Conservation (phyloP, 2,329 filamentous ascomycete species). For the Herpomyces periplanetae region DNA sequence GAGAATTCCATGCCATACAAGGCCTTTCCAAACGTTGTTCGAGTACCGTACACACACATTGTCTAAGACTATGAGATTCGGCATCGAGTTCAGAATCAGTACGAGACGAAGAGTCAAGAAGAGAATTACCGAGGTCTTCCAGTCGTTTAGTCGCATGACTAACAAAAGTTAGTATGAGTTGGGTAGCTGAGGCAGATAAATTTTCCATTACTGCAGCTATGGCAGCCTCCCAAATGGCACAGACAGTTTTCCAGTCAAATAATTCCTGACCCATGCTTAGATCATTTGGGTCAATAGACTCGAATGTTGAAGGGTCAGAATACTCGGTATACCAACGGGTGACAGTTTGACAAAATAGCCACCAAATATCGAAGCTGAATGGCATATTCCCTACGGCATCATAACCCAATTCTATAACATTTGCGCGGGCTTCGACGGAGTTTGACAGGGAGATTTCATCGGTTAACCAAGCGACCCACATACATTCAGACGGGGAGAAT, state of each 20-base stretch:
- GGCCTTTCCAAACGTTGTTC: constrained; percentile 30
- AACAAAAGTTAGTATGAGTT: no score
- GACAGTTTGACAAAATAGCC: constrained; percentile 27
- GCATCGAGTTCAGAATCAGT: constrained; percentile 16
- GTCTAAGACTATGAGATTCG: constrained; percentile 25
- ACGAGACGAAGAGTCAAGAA: constrained; percentile 21
- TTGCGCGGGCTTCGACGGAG: constrained; percentile 23
- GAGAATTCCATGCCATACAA: constrained; percentile 32
- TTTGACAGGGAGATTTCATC: constrained; percentile 21
- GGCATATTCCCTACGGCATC: constrained; percentile 28
- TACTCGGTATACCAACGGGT: constrained; percentile 12
- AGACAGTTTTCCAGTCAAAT: constrained; percentile 6
- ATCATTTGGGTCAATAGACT: neutral
- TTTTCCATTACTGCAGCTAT: constrained; percentile 23
- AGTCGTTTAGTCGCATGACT: no score
- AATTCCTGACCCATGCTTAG: constrained; percentile 10
- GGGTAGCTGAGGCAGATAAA: constrained; percentile 33
- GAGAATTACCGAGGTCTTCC: constrained; percentile 36
- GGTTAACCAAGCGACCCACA: constrained; percentile 35
- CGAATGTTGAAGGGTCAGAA: neutral
- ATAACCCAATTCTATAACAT: constrained; percentile 28
- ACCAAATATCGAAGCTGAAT: constrained; percentile 31
- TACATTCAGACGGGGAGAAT: no score
- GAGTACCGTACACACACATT: no score
- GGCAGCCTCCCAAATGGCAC: constrained; percentile 4